Conservation (phyloP, 768 basidiomycete genomes). For the Melanogaster broomeanus region DNA sequence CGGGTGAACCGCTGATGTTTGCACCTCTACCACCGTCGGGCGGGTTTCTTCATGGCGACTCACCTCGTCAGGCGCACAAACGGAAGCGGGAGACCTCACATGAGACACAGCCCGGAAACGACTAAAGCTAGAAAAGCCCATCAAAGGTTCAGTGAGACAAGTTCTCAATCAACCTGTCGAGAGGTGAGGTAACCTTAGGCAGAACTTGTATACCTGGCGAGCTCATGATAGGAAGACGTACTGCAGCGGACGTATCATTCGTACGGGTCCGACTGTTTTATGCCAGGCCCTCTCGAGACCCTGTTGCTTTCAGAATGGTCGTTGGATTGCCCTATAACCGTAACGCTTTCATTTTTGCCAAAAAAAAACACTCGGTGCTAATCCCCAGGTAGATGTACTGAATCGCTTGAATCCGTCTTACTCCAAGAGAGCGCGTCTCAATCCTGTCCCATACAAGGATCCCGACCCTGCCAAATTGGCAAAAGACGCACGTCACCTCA, state of each 20-base stretch:
- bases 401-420: slow-evolving; percentile 56
- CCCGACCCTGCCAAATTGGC: slow-evolving; percentile 49
- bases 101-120: slow-evolving; percentile 28
- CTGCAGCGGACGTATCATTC: slow-evolving; percentile 54
- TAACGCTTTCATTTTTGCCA: slow-evolving; percentile 35
- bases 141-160: slow-evolving; percentile 6
- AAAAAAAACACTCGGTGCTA: background rate
- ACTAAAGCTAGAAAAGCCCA: slow-evolving; percentile 13
- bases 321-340: slow-evolving; percentile 72
- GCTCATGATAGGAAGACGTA: slow-evolving; percentile 32
- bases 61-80: slow-evolving; percentile 13
- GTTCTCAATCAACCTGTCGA: slow-evolving; percentile 15
- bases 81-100: slow-evolving; percentile 19
- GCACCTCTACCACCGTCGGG: slow-evolving; percentile 27
- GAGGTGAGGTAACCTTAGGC: slow-evolving; percentile 11
- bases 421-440: slow-evolving; percentile 28
- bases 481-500: slow-evolving; percentile 58
- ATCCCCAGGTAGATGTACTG: slow-evolving; percentile 54
- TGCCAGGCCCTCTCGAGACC: slow-evolving; percentile 54
- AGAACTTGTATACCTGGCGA: background rate
- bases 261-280: slow-evolving; percentile 68
- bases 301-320: slow-evolving; percentile 48
- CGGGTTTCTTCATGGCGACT: slow-evolving; percentile 11
- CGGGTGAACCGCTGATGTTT: slow-evolving; percentile 67
- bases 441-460: slow-evolving; percentile 37